Evolutionary conservation across 2,329 filamentous ascomycete species (phyloP).

Genomic region (Graphilbum sp.): DNA sequence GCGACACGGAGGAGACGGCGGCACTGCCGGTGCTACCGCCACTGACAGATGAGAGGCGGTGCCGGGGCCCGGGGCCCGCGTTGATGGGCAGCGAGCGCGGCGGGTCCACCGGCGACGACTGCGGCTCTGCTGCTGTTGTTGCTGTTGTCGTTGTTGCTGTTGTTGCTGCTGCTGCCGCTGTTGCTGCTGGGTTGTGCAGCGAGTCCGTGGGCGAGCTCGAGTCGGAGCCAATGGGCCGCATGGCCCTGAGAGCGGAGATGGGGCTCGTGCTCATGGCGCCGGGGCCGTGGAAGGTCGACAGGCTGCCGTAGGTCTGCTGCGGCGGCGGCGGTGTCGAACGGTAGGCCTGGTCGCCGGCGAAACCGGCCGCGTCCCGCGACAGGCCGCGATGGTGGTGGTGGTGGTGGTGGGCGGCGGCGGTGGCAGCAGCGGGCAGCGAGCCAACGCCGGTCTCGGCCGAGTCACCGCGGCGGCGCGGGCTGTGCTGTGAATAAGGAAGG

Average conservation of each 20-base stretch:
- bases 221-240: conserved; percentile 43
- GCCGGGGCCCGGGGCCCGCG: conserved; percentile 7
- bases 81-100: conserved; percentile 38
- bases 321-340: conserved; percentile 5
- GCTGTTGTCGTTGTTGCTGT: too few species aligned
- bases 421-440: conserved; percentile 67
- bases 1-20: background rate
- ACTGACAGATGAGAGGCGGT: background rate
- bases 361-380: too few species aligned
- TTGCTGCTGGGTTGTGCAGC: conserved; percentile 13
- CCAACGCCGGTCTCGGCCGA: conserved; percentile 39
- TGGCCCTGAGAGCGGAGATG: conserved; percentile 63
- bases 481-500: background rate
- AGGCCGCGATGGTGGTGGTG: too few species aligned
- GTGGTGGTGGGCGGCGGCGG: too few species aligned
- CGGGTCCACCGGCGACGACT: conserved; percentile 18
- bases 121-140: conserved; percentile 16
- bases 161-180: too few species aligned
- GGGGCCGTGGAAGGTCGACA: conserved; percentile 80
- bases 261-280: conserved; percentile 67
- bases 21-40: background rate
- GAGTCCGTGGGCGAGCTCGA: conserved; percentile 42
- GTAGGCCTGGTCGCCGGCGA: conserved; percentile 26
- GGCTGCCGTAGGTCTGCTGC: conserved; percentile 68
- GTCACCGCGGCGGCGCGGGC: conserved; percentile 16